phyloP scores from a whole-genome alignment of 2,329 filamentous ascomycete genomes.

The Diaporthe humulicola region DNA sequence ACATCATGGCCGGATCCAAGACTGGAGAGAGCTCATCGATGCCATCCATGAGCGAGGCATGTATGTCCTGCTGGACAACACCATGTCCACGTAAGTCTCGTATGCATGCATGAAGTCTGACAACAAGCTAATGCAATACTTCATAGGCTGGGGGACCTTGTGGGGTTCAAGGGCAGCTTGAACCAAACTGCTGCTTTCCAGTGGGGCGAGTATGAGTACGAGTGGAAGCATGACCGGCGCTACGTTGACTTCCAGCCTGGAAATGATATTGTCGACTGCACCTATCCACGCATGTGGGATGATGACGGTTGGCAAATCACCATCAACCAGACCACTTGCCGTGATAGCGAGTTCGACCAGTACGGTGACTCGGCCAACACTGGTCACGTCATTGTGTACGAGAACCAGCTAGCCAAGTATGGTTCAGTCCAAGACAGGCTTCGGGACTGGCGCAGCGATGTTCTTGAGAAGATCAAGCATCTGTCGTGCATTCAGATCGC shows the following conservation, averaged over 20 bases:
- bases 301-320: slow-evolving; percentile 66
- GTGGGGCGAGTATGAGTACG: slow-evolving; percentile 67
- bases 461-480: slow-evolving; percentile 68
- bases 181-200: slow-evolving; percentile 70
- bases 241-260: slow-evolving; percentile 71
- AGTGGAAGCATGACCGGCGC: slow-evolving; percentile 66
- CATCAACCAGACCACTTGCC: slow-evolving; percentile 63
- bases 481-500: slow-evolving; percentile 75
- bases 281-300: slow-evolving; percentile 73
- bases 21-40: slow-evolving; percentile 68
- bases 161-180: slow-evolving; percentile 72
- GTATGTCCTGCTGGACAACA: slow-evolving; percentile 77
- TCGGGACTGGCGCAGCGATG: slow-evolving; percentile 72
- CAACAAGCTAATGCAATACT: background rate
- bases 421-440: slow-evolving; percentile 76
- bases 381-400: slow-evolving; percentile 73
- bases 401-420: slow-evolving; percentile 75
- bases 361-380: slow-evolving; percentile 67
- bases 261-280: slow-evolving; percentile 67
- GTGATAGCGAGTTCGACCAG: slow-evolving; percentile 73
- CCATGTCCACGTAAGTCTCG: slow-evolving; percentile 67
- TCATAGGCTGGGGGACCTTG: slow-evolving; percentile 66
- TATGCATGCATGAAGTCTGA: background rate
- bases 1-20: slow-evolving; percentile 71
- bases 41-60: slow-evolving; percentile 73